Percentiles rank a stretch among this genome's conserved stretches.
Conservation (phyloP, 163 green algal genomes). For the Volvox carteri region DNA sequence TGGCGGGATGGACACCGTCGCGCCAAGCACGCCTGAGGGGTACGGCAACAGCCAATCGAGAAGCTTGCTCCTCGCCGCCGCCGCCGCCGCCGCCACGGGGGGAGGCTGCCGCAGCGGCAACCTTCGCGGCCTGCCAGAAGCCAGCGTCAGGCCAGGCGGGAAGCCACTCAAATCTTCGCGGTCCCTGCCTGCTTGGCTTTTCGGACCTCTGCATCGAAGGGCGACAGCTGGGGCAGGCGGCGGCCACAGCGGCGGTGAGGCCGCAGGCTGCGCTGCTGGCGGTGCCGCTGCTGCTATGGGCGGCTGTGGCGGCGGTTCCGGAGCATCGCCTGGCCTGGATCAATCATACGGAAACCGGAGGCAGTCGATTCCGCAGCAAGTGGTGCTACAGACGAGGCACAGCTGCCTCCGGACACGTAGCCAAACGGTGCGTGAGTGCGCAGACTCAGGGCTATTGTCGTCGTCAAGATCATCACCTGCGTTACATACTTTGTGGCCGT, state of each 20-base stretch:
- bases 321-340: background rate
- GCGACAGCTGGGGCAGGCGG: background rate
- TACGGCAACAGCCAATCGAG: background rate
- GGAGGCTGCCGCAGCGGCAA: background rate
- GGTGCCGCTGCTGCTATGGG: no score
- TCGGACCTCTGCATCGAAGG: background rate
- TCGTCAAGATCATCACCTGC: no score
- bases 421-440: background rate
- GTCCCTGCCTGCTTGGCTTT: slow-evolving; percentile 8
- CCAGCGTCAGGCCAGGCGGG: background rate
- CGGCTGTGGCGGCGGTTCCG: background rate
- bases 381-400: background rate
- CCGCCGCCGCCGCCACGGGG: background rate
- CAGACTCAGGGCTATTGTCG: no score
- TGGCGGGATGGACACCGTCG: background rate
- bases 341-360: background rate
- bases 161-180: background rate
- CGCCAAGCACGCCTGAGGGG: background rate
- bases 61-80: background rate
- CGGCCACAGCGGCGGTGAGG: background rate
- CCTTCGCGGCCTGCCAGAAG: background rate
- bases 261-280: no score
- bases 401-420: background rate
- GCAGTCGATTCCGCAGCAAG: background rate
- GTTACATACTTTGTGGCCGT: no score